A percentile compares a stretch with the other conserved stretches of the same genome.
Conservation (phyloP, 306 rosid genomes). For the Dryas drummondii region DNA sequence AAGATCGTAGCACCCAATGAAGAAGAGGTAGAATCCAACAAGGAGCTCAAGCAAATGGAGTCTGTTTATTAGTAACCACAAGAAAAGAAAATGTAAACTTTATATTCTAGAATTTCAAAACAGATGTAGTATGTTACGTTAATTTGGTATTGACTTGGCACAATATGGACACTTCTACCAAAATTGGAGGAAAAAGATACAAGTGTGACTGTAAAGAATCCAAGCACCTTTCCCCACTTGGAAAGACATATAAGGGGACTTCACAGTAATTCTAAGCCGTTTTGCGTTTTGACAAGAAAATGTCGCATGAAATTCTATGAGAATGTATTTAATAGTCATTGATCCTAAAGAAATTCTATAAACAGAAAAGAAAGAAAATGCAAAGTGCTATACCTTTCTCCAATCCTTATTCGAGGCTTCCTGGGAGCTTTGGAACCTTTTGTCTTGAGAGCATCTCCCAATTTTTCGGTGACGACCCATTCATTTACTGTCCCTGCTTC, state of each 20-base stretch:
- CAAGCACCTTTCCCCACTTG: no score
- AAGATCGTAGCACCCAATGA: conserved; percentile 78
- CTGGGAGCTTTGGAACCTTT: conserved; percentile 55
- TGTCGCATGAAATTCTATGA: background rate
- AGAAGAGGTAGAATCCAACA: conserved; percentile 75
- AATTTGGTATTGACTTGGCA: background rate
- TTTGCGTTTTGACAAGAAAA: no score
- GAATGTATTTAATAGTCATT: background rate
- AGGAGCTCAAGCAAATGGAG: conserved; percentile 68
- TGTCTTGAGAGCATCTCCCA: conserved; percentile 82
- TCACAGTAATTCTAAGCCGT: no score
- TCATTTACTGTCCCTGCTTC: conserved; percentile 85
- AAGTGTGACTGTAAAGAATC: no score
- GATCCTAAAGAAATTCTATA: background rate
- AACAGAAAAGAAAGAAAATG: background rate
- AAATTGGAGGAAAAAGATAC: no score
- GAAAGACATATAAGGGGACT: no score
- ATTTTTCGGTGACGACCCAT: conserved; percentile 94
- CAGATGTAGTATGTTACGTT: background rate
- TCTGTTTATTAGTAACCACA: conserved; percentile 44
- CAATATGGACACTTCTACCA: background rate
- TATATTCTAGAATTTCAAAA: background rate
- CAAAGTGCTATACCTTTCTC: conserved; percentile 53
- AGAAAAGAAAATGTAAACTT: conserved; percentile 19
- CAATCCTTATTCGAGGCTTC: conserved; percentile 50